Base-by-base conservation (phyloP, 495 filamentous ascomycete species). In the Aspergillus kassunensis region DNA sequence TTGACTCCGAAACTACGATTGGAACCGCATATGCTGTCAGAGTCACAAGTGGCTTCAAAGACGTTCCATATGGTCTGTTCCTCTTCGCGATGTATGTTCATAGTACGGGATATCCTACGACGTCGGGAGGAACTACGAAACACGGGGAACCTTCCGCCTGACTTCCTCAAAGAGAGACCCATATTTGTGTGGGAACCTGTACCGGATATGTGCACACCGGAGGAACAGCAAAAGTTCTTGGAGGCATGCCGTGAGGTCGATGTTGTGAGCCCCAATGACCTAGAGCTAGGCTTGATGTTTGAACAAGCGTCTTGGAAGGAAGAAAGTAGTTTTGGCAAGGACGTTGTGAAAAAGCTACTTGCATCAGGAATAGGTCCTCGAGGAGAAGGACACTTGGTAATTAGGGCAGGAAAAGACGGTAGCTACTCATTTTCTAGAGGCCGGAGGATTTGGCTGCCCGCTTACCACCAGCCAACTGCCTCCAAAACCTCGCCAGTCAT, bases 131-230 rank as follows among this genome's bases (percentile, higher is more conserved):
- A 64, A 49, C 47, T 79, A 29, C 62, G 36, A 23, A 57, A 54
- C 42, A 60, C 60, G 24, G 63, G 63, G 20, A 62, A 57, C 25
- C 49, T 52, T 6, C 59, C 64, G 48, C 27, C 56, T 58, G 20
- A 58, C 44, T 46, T 60, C 55, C 56, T 54, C 29, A 49, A 52
- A 9, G 33, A 65, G 6, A 75, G 76, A 24, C 90, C 88, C 2
- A 64, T 93, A 11, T 86, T 97, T 65, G 81, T 97, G 33, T 98
- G 93, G 93, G 93, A 98, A 63, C 93, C 93, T 4, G 86, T 96
- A 3, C 93, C 95, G 10, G 89, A 95, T 62, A 79, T 88, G 2
- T 97, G 93, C 64, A 82, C 76, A 0, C 88, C 89, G 0, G 79
- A 82, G 53, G 83, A 97, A 65, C 75, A 90, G 43, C 72, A 83